Evolutionary conservation across 208 protist species (phyloP).

Genomic region (Trypanosoma lewisi): DNA sequence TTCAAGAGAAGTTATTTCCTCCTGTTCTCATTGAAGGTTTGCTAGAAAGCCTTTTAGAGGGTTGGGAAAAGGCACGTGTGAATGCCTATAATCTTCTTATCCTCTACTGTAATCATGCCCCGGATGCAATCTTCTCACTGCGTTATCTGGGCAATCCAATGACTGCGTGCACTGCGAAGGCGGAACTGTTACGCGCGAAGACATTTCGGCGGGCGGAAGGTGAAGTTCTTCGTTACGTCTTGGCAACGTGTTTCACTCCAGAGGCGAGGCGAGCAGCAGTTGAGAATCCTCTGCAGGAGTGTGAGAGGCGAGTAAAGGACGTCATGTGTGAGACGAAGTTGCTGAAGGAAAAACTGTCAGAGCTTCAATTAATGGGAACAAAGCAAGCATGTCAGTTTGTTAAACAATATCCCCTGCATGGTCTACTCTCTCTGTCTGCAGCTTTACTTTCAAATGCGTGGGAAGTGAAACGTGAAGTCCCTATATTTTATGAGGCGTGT

Average conservation of each 20-base stretch:
- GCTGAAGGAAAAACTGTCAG: conserved; percentile 28
- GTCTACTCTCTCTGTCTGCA: conserved; percentile 60
- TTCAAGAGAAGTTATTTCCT: conserved; percentile 26
- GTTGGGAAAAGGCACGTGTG: conserved; percentile 64
- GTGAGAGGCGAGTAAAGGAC: conserved; percentile 18
- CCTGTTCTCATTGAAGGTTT: conserved; percentile 36
- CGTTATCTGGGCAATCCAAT: conserved; percentile 8
- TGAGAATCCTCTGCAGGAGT: conserved; percentile 23
- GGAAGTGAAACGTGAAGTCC: conserved; percentile 14
- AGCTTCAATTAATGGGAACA: conserved; percentile 30
- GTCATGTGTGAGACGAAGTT: conserved; percentile 20
- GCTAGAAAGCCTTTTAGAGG: conserved; percentile 60
- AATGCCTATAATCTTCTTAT: conserved; percentile 48
- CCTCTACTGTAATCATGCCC: conserved; percentile 40
- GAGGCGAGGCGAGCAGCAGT: conserved; percentile 16
- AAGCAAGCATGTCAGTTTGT: conserved; percentile 51
- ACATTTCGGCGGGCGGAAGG: conserved; percentile 75
- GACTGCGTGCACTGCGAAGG: conserved; percentile 17
- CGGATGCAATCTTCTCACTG: conserved; percentile 25
- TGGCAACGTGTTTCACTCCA: conserved; percentile 26
- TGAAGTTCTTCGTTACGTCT: conserved; percentile 53
- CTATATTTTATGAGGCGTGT: conserved; percentile 23
- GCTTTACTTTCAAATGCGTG: conserved; percentile 40
- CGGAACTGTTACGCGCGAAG: conserved; percentile 32
- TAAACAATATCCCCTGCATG: conserved; percentile 62